phyloP scores from a whole-genome alignment of 129 eudicot genomes.

The Arctium lappa region DNA sequence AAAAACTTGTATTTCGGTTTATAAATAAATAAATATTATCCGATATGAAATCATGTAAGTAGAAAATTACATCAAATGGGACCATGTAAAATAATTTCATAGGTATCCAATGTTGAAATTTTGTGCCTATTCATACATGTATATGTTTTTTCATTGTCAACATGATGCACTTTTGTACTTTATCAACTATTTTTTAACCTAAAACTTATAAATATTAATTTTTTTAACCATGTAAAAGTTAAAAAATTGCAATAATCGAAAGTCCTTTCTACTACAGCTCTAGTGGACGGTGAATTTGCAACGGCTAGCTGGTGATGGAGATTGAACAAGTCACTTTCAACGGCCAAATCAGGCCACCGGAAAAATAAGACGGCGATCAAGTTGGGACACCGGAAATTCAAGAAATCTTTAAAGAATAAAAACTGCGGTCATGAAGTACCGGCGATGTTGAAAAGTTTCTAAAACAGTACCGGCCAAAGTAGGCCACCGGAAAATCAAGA shows the following conservation, averaged over 20 bases:
- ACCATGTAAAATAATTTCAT: constrained; percentile 12
- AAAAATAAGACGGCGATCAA: background rate
- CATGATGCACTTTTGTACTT: background rate
- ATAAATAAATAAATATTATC: background rate
- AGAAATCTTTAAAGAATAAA: background rate
- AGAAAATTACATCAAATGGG: constrained; percentile 5
- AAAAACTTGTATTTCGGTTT: background rate
- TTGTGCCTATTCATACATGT: background rate
- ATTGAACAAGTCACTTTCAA: constrained; percentile 7
- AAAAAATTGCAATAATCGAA: background rate
- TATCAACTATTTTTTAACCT: too few species aligned
- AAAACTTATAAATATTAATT: background rate
- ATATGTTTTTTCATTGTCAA: background rate
- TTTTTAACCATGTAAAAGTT: background rate
- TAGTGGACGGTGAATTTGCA: constrained; percentile 2
- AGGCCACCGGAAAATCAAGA: background rate
- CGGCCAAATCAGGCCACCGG: constrained; percentile 8
- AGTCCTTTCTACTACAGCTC: constrained; percentile 9
- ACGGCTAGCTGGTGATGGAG: constrained; percentile 13
- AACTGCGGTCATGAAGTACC: background rate
- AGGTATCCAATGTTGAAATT: constrained; percentile 20
- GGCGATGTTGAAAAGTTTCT: background rate
- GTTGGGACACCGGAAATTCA: constrained; percentile 11
- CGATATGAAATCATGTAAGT: background rate
- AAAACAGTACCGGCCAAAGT: background rate